Conservation (phyloP, 371 early-diverging fungal genomes). For the Saksenaea vasiformis region DNA sequence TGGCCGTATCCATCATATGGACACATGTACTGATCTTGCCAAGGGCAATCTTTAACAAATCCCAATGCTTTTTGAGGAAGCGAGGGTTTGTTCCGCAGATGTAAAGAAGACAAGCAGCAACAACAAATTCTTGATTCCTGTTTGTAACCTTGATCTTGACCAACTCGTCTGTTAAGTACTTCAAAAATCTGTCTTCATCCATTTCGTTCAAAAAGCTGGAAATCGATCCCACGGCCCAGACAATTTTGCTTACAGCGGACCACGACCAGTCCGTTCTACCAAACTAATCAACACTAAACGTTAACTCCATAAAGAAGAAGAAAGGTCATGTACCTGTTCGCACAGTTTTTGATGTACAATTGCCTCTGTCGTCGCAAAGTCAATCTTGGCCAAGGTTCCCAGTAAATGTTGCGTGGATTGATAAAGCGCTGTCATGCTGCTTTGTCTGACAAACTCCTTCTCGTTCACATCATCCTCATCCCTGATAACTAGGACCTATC, state of each 20-base stretch:
- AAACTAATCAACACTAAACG: slow-evolving; percentile 68
- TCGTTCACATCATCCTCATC: slow-evolving; percentile 99
- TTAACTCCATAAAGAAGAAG: background rate
- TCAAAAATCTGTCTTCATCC: slow-evolving; percentile 90
- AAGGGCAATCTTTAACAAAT: slow-evolving; percentile 94
- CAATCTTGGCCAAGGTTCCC: slow-evolving; percentile 93
- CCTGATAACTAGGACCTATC: slow-evolving; percentile 84
- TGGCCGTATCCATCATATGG: slow-evolving; percentile 94
- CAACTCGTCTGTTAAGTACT: slow-evolving; percentile 88
- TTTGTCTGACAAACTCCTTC: slow-evolving; percentile 94
- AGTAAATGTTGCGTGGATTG: slow-evolving; percentile 96
- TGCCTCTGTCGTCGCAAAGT: slow-evolving; percentile 83
- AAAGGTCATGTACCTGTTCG: background rate
- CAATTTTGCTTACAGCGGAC: slow-evolving; percentile 91
- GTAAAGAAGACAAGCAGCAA: slow-evolving; percentile 98
- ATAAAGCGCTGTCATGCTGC: slow-evolving; percentile 95
- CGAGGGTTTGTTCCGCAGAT: slow-evolving; percentile 96
- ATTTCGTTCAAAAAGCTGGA: slow-evolving; percentile 89
- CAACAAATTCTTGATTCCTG: slow-evolving; percentile 96
- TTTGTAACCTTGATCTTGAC: slow-evolving; percentile 74
- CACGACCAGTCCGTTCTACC: slow-evolving; percentile 71
- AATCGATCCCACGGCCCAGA: slow-evolving; percentile 98
- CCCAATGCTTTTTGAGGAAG: slow-evolving; percentile 96
- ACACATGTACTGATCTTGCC: slow-evolving; percentile 98
- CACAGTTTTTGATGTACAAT: slow-evolving; percentile 88